phyloP scores from a whole-genome alignment of 257 asterid genomes.

The Primulina huaijiensis region DNA sequence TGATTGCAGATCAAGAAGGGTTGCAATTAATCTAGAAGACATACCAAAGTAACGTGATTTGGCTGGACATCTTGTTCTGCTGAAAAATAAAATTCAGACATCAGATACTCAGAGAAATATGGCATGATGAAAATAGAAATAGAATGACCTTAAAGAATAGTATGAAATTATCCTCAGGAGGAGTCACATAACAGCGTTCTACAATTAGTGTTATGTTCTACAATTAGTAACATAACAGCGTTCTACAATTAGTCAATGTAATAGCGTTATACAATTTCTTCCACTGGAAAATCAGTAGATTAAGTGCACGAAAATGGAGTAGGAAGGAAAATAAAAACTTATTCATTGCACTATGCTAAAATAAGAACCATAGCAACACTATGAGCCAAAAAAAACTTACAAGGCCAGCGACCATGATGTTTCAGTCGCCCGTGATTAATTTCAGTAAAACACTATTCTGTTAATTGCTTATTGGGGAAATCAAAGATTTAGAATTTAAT shows the following conservation, averaged over 20 bases:
- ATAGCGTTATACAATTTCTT: background rate
- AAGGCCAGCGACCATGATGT: background rate
- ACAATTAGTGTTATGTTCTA: background rate
- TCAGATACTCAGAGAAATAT: constrained; percentile 8
- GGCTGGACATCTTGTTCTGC: constrained; percentile 56
- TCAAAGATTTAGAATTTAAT: constrained; percentile 2
- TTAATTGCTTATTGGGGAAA: constrained; percentile 12
- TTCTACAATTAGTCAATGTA: no score
- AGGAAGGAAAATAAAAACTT: constrained; percentile 22
- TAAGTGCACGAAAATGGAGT: constrained; percentile 8
- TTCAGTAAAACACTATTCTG: background rate
- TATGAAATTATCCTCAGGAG: background rate
- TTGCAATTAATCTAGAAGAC: constrained; percentile 21
- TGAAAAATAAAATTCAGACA: constrained; percentile 20
- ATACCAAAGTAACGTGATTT: constrained; percentile 46
- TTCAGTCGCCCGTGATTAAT: background rate
- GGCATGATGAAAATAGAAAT: background rate
- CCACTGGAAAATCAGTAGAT: background rate
- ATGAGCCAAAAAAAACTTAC: background rate
- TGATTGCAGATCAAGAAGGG: constrained; percentile 17
- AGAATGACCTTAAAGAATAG: background rate
- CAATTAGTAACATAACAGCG: background rate
- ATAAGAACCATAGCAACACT: constrained; percentile 14
- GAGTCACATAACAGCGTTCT: background rate
- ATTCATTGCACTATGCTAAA: constrained; percentile 7